Evolutionary conservation across 176 grass and related monocot species (phyloP).

Genomic region (Stipa capillata): DNA sequence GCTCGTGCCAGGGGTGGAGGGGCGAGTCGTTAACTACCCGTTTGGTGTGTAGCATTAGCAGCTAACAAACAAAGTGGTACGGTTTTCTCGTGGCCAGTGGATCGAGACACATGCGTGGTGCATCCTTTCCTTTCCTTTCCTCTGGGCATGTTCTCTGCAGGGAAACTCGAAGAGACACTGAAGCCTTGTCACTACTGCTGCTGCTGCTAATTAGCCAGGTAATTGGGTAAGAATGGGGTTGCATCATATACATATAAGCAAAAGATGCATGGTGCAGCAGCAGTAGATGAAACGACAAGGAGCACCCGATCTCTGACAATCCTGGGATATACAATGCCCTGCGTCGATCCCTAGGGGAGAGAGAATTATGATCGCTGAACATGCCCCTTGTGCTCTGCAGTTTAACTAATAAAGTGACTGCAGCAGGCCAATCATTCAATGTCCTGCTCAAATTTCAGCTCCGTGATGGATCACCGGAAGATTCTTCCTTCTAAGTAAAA

Average conservation of each 20-base stretch:
- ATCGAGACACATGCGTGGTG: neutral
- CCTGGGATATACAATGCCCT: conserved; percentile 23
- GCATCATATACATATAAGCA: too few species aligned
- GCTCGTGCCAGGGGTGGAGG: too few species aligned
- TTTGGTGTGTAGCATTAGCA: conserved; percentile 9
- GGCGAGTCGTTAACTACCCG: conserved; percentile 13
- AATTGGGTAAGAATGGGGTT: too few species aligned
- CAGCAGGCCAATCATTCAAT: conserved; percentile 4
- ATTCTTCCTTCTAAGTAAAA: neutral
- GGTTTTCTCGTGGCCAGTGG: neutral
- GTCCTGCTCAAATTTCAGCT: neutral
- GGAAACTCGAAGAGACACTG: neutral
- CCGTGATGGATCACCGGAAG: neutral
- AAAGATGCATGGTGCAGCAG: too few species aligned
- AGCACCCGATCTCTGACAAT: conserved; percentile 29
- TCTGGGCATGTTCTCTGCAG: neutral
- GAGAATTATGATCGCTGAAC: conserved; percentile 23
- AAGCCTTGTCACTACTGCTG: too few species aligned
- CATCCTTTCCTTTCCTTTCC: too few species aligned
- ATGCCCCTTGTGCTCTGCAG: neutral
- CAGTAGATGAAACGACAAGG: neutral
- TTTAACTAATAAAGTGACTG: conserved; percentile 1
- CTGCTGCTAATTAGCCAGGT: too few species aligned
- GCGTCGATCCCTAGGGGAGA: conserved; percentile 32
- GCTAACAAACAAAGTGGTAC: neutral